Evolutionary conservation across 2,329 filamentous ascomycete species (phyloP), one percentile per base, ranked within the genome.

Genomic region (Zarea fungicola): DNA sequence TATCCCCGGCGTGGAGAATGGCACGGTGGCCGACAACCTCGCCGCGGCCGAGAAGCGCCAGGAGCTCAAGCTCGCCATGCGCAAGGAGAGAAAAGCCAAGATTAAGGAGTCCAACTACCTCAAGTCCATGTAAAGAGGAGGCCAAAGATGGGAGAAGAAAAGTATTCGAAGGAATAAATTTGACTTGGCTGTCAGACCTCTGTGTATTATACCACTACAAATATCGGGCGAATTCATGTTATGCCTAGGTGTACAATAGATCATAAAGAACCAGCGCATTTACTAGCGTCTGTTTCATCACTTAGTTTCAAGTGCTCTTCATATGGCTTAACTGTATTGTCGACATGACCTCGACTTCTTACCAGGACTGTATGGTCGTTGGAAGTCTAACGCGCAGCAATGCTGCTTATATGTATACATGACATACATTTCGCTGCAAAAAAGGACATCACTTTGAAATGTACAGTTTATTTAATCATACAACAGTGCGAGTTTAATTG

Each of bases 21-120:
- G 67, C 49, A 66, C 63, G 21, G 53, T 71, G 19, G 63, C 65
- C 48, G 70, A 75, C 42, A 75, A 77, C 42, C 51, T 81, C 28
- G 62, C 63, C 43, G 76, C 78, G 28, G 68, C 63, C 9, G 59
- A 65, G 25, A 72, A 78, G 62, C 74, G 86, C 62, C 74, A 77
- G 54, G 80, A 83, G 58, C 71, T 91, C 60, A 85, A 76, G 56
- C 79, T 75, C 69, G 83, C 82, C 28, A 83, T 90, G 85, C 79
- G 87, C 61, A 78, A 78, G 65, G 85, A 89, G 72, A 76, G 87
- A 63, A 81, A 84, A 69, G 80, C 78, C 52, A 80, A 77, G 68
- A 93, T 93, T 62, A 92, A 91, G 80, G 88, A 93, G 75, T 71
- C 69, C 63, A 93, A 93, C 71, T 93, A 90, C 77, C 78, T 93